Percentiles rank a stretch among this genome's conserved stretches.
phyloP scores from a whole-genome alignment of 2,329 filamentous ascomycete genomes.

The Tolypocladium nubicola region DNA sequence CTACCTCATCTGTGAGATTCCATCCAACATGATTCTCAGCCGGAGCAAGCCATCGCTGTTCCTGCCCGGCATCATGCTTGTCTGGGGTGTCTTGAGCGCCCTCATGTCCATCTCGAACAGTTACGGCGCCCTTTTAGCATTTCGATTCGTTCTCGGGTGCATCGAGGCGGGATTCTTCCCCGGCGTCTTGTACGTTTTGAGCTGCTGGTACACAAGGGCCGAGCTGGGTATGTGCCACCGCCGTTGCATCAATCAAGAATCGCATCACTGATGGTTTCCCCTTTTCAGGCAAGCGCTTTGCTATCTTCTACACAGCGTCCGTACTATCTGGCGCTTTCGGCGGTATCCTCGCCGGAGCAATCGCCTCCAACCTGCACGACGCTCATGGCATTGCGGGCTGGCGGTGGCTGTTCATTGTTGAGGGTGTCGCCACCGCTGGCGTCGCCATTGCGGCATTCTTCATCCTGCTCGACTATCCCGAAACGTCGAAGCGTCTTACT shows the following conservation, averaged over 20 bases:
- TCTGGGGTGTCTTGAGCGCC: conserved; percentile 29
- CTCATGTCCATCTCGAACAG: conserved; percentile 37
- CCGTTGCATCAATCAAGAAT: background rate
- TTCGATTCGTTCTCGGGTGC: conserved; percentile 35
- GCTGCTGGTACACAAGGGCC: conserved; percentile 40
- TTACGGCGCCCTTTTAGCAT: conserved; percentile 34
- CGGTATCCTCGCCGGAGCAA: conserved; percentile 49
- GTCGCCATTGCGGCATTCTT: conserved; percentile 46
- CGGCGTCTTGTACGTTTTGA: conserved; percentile 40
- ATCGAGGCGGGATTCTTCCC: conserved; percentile 42
- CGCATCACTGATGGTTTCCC: background rate
- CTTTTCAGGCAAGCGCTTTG: conserved; percentile 33
- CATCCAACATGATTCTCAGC: conserved; percentile 42
- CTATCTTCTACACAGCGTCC: conserved; percentile 45
- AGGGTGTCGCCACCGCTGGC: conserved; percentile 46
- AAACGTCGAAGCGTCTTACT: conserved; percentile 49
- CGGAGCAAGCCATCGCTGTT: conserved; percentile 38
- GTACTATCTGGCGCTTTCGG: conserved; percentile 55
- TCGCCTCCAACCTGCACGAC: conserved; percentile 44
- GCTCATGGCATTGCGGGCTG: conserved; percentile 44
- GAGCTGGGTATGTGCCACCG: conserved; percentile 26
- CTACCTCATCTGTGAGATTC: conserved; percentile 42
- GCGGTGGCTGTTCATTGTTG: conserved; percentile 61
- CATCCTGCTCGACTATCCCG: conserved; percentile 56
- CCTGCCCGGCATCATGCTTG: conserved; percentile 35